Conservation (phyloP, 169 alveolate species). For the Cryptosporidium meleagridis region DNA sequence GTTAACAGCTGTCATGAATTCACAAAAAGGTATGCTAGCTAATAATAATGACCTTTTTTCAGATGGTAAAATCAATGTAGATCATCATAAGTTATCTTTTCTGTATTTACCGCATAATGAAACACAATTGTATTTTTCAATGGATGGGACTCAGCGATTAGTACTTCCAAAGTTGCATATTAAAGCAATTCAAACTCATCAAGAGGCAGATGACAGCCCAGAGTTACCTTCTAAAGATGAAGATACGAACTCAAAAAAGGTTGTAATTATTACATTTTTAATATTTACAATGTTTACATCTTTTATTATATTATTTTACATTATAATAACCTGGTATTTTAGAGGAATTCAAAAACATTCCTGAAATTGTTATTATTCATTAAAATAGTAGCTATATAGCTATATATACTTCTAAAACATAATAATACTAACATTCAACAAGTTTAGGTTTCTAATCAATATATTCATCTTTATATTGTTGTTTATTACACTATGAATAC, state of each 20-base stretch:
- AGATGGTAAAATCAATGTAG: constrained; percentile 24
- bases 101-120: constrained; percentile 56
- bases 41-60: background rate
- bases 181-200: constrained; percentile 67
- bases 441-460: background rate
- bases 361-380: background rate
- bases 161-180: constrained; percentile 56
- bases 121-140: constrained; percentile 19
- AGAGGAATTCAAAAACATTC: constrained; percentile 51
- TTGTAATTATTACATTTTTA: constrained; percentile 17
- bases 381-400: background rate
- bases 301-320: constrained; percentile 29
- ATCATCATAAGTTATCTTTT: constrained; percentile 34
- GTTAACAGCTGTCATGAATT: background rate
- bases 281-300: constrained; percentile 15
- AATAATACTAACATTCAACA: background rate
- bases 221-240: constrained; percentile 31
- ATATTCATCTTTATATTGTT: background rate
- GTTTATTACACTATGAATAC: too few species aligned
- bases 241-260: constrained; percentile 10
- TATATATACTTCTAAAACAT: background rate
- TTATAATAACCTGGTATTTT: constrained; percentile 41
- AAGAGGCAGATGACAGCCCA: constrained; percentile 49
- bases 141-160: background rate
- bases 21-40: background rate